A percentile compares a stretch with the other conserved stretches of the same genome.
These are phyloP conservation scores for Colletotrichum falcatum DNA, from an alignment of 2,329 filamentous ascomycete genomes.

Conservation along the genomic window DNA sequence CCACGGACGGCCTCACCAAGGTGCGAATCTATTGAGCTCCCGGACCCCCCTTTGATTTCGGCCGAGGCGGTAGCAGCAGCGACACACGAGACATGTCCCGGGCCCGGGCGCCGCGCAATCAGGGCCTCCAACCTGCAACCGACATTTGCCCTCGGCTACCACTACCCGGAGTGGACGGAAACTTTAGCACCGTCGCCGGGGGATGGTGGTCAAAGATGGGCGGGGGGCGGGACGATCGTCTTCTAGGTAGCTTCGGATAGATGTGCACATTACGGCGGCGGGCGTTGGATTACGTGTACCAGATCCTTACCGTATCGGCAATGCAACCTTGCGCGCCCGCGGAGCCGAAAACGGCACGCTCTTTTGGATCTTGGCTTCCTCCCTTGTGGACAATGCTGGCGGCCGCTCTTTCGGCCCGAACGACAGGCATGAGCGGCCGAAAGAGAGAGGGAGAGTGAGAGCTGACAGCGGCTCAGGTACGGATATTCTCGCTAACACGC, in stretches of 20 bases:
- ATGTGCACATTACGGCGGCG: slow-evolving; percentile 28
- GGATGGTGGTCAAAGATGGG: slow-evolving; percentile 14
- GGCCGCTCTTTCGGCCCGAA: slow-evolving; percentile 30
- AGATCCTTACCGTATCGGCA: slow-evolving; percentile 27
- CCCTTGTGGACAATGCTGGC: neutral
- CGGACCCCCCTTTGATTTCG: slow-evolving; percentile 2
- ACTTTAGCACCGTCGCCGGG: slow-evolving; percentile 6
- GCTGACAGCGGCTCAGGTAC: neutral
- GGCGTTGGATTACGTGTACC: neutral
- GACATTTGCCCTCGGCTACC: slow-evolving; percentile 10
- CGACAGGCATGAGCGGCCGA: slow-evolving; percentile 14
- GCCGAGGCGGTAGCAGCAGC: slow-evolving; percentile 16
- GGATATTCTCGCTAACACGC: neutral
- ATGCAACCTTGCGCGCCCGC: slow-evolving; percentile 18
- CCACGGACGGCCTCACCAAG: slow-evolving; percentile 9
- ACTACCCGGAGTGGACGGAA: slow-evolving; percentile 18
- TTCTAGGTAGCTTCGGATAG: slow-evolving; percentile 21
- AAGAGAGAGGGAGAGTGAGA: neutral
- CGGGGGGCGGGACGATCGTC: slow-evolving; percentile 29
- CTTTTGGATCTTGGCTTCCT: slow-evolving; percentile 12
- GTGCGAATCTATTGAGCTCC: neutral
- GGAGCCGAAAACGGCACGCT: slow-evolving; percentile 29
- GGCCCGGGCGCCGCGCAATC: neutral
- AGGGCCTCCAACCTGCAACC: slow-evolving; percentile 6
- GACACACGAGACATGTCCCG: slow-evolving; percentile 28